Evolutionary conservation across 1,284 basidiomycete genomes (phyloP), one percentile per base, ranked within the genome.

Genomic region (Cerioporus squamosus): DNA sequence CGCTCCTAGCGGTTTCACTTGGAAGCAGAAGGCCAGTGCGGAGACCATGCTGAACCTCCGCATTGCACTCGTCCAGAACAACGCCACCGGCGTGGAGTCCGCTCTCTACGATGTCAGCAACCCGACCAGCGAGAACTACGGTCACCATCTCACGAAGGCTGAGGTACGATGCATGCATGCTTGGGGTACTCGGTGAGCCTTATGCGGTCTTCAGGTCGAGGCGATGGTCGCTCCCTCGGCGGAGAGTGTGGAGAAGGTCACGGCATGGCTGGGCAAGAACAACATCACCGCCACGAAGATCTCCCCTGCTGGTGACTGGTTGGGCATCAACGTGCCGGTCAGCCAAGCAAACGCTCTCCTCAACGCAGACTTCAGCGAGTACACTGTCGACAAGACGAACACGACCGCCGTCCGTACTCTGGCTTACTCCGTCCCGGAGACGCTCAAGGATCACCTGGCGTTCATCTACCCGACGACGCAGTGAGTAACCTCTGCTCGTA

Each of bases 331-430:
- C 40, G 58, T 68, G 26, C 62, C 65, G 9, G 64, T 76, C 26
- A 66, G 68, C 58, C 65, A 75, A 58, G 77, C 77, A n/a, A 76
- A 70, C 59, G 44, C 53, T n/a, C 68, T 79, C 17, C 63, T 79
- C 26, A 64, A 67, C 44, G 65, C 74, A 12, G 59, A 77, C 36
- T 79, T 74, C 68, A 63, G 66, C 26, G 61, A 66, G 33, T 79
- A 74, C 64, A 66, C 61, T 10, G 71, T 76, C 56, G 59, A 66
- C 17, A 62, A 66, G 24, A 72, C 68, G 12, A 70, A 72, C 61
- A 61, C 68, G 55, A 57, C 64, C 17, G 55, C 60, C 22, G 49
- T 71, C 50, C 74, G 75, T 45, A 77, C 76, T 12, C 70, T 76
- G 38, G 64, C 69, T 1, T 77, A 77, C 66, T 75, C 75, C 1